Evolutionary conservation across 805 yeast genomes (phyloP), one percentile per base, ranked within the genome.

Genomic region (Danielozyma ontarioensis): DNA sequence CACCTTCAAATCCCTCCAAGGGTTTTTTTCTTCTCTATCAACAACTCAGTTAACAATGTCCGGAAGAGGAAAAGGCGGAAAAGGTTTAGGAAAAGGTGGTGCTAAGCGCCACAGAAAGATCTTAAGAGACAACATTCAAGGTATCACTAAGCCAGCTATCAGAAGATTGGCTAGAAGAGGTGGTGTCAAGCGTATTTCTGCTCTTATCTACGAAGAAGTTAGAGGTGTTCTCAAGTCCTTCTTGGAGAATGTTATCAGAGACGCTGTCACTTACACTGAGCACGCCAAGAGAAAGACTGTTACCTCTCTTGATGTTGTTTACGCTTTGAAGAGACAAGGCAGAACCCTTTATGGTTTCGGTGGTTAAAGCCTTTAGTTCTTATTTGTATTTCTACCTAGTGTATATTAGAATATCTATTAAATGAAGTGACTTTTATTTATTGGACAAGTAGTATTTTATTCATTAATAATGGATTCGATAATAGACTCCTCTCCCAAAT

Each of bases 111-210:
- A 90, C 88, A 87, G 97, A 82, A 89, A 89, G 86, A 86, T 90
- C 72, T 78, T 89, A 51, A 89, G 97, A 80, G 98, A 93, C 72
- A 93, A 90, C 90, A 90, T 93, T 55, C 97, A 89, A 75, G 98
- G 98, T 78, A 90, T 90, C 67, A 90, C 98, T 46, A 90, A 90
- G 81, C 98, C 98, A 65, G 98, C 98, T 64, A 90, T 90, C 64
- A 88, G 98, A 79, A 90, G 98, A 86, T 83, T 90, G 60, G 98
- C 98, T 34, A 90, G 98, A 83, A 88, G 98, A 86, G 98, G 98
- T 76, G 98, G 98, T 89, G 98, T 90, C 64, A 90, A 90, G 83
- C 96, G 98, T 85, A 90, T 90, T 61, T 90, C 97, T 46, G 97
- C 96, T 68, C 76, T 89, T 65, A 90, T 90, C 68, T 90, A 90